These are phyloP conservation scores for Ogataea minuta DNA, from an alignment of 805 yeast species.

Conservation along the genomic window DNA sequence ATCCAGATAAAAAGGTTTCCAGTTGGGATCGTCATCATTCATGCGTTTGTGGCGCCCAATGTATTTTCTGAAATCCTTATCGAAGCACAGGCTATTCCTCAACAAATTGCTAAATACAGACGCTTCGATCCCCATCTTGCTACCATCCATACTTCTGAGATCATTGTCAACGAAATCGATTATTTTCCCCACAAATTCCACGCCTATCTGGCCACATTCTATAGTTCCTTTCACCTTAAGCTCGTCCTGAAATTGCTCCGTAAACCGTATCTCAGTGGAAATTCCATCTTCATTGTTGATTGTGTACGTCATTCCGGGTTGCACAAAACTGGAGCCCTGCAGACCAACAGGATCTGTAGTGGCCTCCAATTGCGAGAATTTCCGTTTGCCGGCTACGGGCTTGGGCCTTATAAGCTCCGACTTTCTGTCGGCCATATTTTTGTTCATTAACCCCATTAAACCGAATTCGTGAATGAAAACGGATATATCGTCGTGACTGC, in stretches of 20 bases:
- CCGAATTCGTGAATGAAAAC: conserved; percentile 25
- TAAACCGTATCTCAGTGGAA: conserved; percentile 20
- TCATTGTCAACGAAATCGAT: conserved; percentile 32
- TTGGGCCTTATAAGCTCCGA: conserved; percentile 1
- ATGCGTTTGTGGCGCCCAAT: conserved; percentile 26
- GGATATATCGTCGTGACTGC: conserved; percentile 16
- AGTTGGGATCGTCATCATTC: conserved; percentile 13
- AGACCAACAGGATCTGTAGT: neutral
- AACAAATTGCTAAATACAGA: conserved; percentile 31
- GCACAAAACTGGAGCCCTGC: conserved; percentile 24
- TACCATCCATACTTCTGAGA: conserved; percentile 25
- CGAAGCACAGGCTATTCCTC: conserved; percentile 29
- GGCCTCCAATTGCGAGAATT: conserved; percentile 18
- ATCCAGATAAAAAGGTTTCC: conserved; percentile 32
- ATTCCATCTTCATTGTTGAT: conserved; percentile 16
- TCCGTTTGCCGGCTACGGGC: conserved; percentile 17
- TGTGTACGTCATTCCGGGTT: conserved; percentile 26
- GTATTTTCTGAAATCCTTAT: conserved; percentile 23
- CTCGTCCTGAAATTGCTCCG: conserved; percentile 18
- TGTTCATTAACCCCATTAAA: conserved; percentile 28
- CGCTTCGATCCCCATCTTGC: conserved; percentile 28
- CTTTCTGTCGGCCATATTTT: conserved; percentile 23
- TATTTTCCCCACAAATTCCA: conserved; percentile 30
- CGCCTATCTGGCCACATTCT: conserved; percentile 19
- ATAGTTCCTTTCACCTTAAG: conserved; percentile 22